Base-by-base conservation (phyloP, 2,329 filamentous ascomycete genomes). In the Paecilomyces fulvus region DNA sequence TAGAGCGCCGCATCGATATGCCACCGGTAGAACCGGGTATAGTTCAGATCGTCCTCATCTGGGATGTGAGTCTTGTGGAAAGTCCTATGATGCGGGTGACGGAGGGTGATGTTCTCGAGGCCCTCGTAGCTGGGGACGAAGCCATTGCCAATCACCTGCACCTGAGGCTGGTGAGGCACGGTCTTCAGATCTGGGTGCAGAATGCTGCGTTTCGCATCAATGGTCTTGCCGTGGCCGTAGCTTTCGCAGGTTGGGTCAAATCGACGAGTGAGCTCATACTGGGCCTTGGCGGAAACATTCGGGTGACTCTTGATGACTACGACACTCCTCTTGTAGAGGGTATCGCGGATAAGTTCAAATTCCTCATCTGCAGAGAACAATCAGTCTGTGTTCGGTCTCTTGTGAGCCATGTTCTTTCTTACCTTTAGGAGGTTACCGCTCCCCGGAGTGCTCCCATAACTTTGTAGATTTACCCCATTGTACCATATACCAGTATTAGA, bases 131-230 rank as follows among this genome's bases (percentile, higher is more conserved):
- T 80, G 1, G 79, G 69, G 1, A 92, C 80, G 51, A 81, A 80
- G 4, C 89, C 88, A 65, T 92, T 90, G 46, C 88, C 88, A 59
- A 92, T 91, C 55, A 91, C 84, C 65, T 92, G 88, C 1, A 89
- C 86, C 68, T 92, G 87, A 0, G 88, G 87, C 68, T 92, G 88
- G 63, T 89, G 85, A 0, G 88, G 88, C 48, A 92, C 83, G 0
- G 88, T 91, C 75, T 91, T 90, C 17, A 92, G 78, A 63, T 92
- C 89, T 0, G 88, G 88, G 66, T 91, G 87, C 17, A 92, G 79
- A 64, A 92, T 84, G 55, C 74, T 78, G 54, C 78, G 80, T 68
- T 84, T 84, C 7, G 78, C 79, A 63, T 90, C 87, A 51, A 89
- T 76, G 0, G 86, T 88, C 72, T 87, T 89, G 66, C 87, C 88